Percentiles rank a stretch among this genome's conserved stretches.
These are phyloP conservation scores for Spiraea crenata DNA, from an alignment of 331 rosid genomes.

Conservation along the genomic window DNA sequence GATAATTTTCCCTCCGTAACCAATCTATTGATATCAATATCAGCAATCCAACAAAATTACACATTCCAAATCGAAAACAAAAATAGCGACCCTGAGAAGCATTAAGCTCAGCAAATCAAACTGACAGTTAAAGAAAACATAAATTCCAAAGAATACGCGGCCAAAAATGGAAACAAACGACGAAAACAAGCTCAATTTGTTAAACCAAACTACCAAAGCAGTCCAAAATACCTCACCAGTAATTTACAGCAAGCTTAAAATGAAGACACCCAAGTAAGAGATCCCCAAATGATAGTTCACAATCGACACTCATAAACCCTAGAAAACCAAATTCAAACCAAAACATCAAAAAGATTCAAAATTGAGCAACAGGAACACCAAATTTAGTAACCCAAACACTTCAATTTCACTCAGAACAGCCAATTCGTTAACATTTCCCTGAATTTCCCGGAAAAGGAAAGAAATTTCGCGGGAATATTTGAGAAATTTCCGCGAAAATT, in stretches of 20 bases:
- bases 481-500: background rate
- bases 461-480: background rate
- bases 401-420: background rate
- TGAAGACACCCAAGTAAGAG: conserved; percentile 7
- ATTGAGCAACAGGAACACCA: background rate
- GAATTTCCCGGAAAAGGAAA: background rate
- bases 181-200: background rate
- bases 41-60: background rate
- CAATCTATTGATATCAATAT: background rate
- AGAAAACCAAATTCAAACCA: conserved; percentile 8
- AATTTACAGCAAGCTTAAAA: conserved; percentile 19
- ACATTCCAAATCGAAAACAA: background rate
- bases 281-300: conserved; percentile 27
- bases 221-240: conserved; percentile 10
- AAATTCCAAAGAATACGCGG: background rate
- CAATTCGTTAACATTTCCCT: background rate
- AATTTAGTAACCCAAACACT: conserved; percentile 1
- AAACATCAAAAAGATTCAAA: background rate
- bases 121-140: background rate
- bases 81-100: conserved; percentile 11
- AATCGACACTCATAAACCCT: conserved; percentile 22
- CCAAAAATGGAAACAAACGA: background rate
- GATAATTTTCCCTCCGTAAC: background rate
- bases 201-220: background rate
- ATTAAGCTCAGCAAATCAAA: conserved; percentile 3